A percentile compares a stretch with the other conserved stretches of the same genome.
phyloP scores from a whole-genome alignment of 1,139 yeast species.

The Yamadazyma atmosphaerica region DNA sequence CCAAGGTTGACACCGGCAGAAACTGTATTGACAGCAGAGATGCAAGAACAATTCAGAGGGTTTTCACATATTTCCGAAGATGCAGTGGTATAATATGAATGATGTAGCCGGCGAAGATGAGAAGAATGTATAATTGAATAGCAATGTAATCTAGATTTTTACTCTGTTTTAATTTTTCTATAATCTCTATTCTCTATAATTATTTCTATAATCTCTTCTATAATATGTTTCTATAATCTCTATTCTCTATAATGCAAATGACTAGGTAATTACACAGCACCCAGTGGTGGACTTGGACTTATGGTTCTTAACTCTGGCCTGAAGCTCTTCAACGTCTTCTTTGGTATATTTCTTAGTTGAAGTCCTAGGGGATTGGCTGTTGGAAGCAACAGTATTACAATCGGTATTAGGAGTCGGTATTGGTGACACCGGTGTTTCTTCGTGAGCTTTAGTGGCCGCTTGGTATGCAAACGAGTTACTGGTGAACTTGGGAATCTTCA shows the following conservation, averaged over 20 bases:
- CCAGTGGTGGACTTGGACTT: conserved; percentile 7
- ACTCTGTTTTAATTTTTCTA: too few species aligned
- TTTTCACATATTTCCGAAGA: conserved; percentile 86
- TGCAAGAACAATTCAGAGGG: conserved; percentile 97
- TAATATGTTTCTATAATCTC: not conserved
- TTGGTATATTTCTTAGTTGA: conserved; percentile 2
- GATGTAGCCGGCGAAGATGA: too few species aligned
- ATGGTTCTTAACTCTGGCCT: conserved; percentile 2
- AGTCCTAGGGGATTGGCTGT: not conserved
- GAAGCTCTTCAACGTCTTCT: conserved; percentile 3
- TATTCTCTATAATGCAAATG: conserved; percentile 2
- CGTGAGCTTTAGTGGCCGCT: conserved; percentile 1
- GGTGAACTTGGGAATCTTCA: conserved; percentile 10
- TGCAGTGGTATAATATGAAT: conserved; percentile 33
- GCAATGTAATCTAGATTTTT: too few species aligned
- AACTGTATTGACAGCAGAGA: conserved; percentile 77
- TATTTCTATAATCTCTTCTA: conserved; percentile 1
- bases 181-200: too few species aligned
- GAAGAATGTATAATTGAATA: too few species aligned
- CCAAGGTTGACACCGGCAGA: conserved; percentile 95
- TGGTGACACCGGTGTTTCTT: conserved; percentile 1
- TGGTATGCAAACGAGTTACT: conserved; percentile 6
- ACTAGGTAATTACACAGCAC: conserved; percentile 15
- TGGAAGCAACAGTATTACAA: not conserved
- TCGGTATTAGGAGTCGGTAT: too few species aligned